Evolutionary conservation across 371 early-diverging fungal genomes (phyloP), one percentile per base, ranked within the genome.

Genomic region (Apophysomyces elegans): DNA sequence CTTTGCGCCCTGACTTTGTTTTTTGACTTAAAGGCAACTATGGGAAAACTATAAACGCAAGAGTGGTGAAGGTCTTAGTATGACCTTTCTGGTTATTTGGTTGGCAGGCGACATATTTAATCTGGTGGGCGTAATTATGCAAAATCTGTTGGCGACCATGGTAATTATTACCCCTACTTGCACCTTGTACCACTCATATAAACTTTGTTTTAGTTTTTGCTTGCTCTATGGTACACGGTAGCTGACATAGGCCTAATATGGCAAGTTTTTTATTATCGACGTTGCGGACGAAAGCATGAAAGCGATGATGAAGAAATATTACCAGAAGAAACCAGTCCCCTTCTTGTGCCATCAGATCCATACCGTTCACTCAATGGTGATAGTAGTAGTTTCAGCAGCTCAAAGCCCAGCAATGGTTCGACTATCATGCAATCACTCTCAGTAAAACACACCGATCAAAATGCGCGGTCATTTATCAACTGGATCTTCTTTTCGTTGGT

Each of bases 71-170:
- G 88, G 87, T 6, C 72, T 95, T 14, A 88, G 90, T 18, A 66
- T 90, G 66, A 73, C 82, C 1, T 93, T 95, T 65, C 67, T 95
- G 8, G 77, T 86, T 21, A 86, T 91, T 70, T 95, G 96, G 96
- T 74, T 93, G n/a, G 81, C 86, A 1, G 96, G 95, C 13, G 96
- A 95, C 67, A 70, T 92, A 37, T 84, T 88, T 71, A 93, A 94
- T 74, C 73, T 94, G 39, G 71, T 87, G 54, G 96, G 95, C 46
- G 87, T 90, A 50, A 75, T 90, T 18, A 77, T 90, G 70, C 93
- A 94, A 59, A 78, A 89, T 58, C 83, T 95, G 50, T 68, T 93
- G 46, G 67, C 84, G 7, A 91, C 92, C 0, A 87, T 88, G 78
- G 79, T 79, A 73, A 70, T 16, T 63, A 12, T 56, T 56, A 45